Evolutionary conservation across 2,329 filamentous ascomycete species (phyloP).

Genomic region (Neoarthrinium moseri): DNA sequence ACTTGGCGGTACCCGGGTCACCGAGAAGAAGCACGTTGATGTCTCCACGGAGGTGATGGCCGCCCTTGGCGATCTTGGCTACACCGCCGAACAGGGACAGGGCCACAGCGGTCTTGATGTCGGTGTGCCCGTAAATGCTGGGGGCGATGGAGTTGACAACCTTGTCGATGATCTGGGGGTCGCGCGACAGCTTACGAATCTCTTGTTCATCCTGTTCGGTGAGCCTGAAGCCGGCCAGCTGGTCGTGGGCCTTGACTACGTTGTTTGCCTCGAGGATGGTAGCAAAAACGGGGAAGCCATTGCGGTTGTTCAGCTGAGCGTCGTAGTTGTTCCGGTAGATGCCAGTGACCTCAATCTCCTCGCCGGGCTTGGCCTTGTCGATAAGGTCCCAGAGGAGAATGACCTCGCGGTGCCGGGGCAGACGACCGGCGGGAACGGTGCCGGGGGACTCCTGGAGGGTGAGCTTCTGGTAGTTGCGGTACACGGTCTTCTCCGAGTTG

Average conservation of each 20-base stretch:
- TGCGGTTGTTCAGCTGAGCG: constrained; percentile 95
- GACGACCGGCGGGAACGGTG: constrained; percentile 90
- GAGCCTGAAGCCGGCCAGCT: constrained; percentile 92
- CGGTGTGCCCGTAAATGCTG: constrained; percentile 93
- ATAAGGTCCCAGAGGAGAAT: constrained; percentile 97
- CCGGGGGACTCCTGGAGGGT: constrained; percentile 96
- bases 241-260: constrained; percentile 93
- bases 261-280: constrained; percentile 98
- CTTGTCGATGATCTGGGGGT: constrained; percentile 90
- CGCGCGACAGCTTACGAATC: constrained; percentile 83
- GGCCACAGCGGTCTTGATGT: constrained; percentile 96
- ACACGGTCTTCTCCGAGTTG: constrained; percentile 96
- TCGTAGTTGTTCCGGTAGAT: constrained; percentile 99
- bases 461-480: constrained; percentile 97
- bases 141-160: constrained; percentile 91
- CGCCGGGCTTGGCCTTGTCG: constrained; percentile 92
- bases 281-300: constrained; percentile 96
- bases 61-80: constrained; percentile 84
- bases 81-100: constrained; percentile 94
- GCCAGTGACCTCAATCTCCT: constrained; percentile 95
- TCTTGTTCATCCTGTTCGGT: constrained; percentile 93
- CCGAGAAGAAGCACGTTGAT: constrained; percentile 97
- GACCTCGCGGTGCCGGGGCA: constrained; percentile 90
- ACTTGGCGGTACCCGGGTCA: constrained; percentile 97
- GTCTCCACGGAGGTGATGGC: constrained; percentile 89